A percentile compares a stretch with the other conserved stretches of the same genome.
Evolutionary conservation across 2,329 filamentous ascomycete species (phyloP).

Genomic region (Verticillium nonalfalfae): DNA sequence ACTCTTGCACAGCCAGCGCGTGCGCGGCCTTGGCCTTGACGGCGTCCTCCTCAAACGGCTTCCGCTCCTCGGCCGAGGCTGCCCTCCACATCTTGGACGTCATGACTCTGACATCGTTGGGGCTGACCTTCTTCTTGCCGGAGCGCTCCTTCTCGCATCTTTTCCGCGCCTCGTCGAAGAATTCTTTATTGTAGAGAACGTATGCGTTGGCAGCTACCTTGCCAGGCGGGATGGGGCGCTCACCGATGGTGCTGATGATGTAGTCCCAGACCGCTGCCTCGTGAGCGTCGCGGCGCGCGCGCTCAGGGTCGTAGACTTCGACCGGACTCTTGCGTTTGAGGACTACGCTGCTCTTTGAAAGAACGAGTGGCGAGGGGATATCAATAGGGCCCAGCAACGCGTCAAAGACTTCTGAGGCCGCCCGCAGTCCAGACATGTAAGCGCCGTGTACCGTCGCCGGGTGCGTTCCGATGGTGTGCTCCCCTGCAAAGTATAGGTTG

Average conservation of each 20-base stretch:
- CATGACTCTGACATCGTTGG: conserved; percentile 79
- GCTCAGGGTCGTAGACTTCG: conserved; percentile 38
- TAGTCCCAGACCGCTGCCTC: conserved; percentile 47
- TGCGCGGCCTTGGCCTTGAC: conserved; percentile 64
- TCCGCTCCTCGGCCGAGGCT: conserved; percentile 60
- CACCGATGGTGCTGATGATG: conserved; percentile 57
- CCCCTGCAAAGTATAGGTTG: conserved; percentile 90
- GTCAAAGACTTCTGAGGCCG: conserved; percentile 79
- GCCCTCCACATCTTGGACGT: conserved; percentile 90
- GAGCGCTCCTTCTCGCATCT: conserved; percentile 58
- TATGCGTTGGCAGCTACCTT: conserved; percentile 81
- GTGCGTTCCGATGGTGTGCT: conserved; percentile 93
- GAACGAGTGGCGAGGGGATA: conserved; percentile 68
- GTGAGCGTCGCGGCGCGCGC: conserved; percentile 49
- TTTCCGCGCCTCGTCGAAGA: conserved; percentile 56
- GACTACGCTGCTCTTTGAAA: conserved; percentile 46
- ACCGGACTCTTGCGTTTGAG: conserved; percentile 47
- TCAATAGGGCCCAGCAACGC: conserved; percentile 75
- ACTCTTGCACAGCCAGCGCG: conserved; percentile 48
- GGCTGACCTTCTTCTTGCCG: conserved; percentile 57
- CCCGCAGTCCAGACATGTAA: conserved; percentile 87
- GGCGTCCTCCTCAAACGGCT: conserved; percentile 72
- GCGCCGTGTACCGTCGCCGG: conserved; percentile 96
- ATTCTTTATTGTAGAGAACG: conserved; percentile 77
- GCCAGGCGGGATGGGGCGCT: conserved; percentile 63